Evolutionary conservation across 2,329 filamentous ascomycete genomes (phyloP).

Genomic region (Acrocalymma vagum): DNA sequence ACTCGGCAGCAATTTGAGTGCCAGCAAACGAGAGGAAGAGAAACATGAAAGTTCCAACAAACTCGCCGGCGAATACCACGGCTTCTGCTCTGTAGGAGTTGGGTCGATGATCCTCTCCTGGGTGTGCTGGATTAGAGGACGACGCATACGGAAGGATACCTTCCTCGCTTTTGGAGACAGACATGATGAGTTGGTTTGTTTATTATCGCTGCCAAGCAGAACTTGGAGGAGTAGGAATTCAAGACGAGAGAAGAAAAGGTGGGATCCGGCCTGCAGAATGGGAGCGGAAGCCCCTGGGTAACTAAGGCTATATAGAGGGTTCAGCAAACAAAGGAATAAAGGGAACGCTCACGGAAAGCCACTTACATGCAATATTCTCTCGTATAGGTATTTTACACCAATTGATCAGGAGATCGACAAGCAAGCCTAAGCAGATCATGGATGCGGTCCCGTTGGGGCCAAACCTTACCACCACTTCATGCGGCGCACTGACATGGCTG

Average conservation of each 20-base stretch:
- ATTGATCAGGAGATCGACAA: slow-evolving; percentile 13
- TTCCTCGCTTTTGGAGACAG: not conserved
- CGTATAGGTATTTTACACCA: slow-evolving; percentile 11
- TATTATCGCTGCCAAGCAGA: slow-evolving; percentile 1
- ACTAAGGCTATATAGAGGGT: too few species aligned
- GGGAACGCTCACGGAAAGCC: slow-evolving; percentile 15
- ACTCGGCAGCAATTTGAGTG: slow-evolving; percentile 59
- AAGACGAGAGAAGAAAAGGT: slow-evolving; percentile 11
- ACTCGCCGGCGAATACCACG: slow-evolving; percentile 49
- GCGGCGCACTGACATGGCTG: slow-evolving; percentile 1
- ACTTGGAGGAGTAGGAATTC: slow-evolving; percentile 1
- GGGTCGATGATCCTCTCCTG: slow-evolving; percentile 8
- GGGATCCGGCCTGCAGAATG: too few species aligned
- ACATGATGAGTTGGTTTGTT: not conserved
- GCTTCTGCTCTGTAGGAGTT: slow-evolving; percentile 26
- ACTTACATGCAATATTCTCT: slow-evolving; percentile 2
- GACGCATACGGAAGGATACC: not conserved
- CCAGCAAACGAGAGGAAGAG: slow-evolving; percentile 45
- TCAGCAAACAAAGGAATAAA: too few species aligned
- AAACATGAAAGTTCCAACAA: slow-evolving; percentile 57
- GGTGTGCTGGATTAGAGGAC: not conserved
- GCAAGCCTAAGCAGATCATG: slow-evolving; percentile 13
- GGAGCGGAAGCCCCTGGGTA: too few species aligned
- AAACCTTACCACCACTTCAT: too few species aligned
- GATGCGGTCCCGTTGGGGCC: too few species aligned